phyloP scores from a whole-genome alignment of 805 yeast species.

The Candida anglica region DNA sequence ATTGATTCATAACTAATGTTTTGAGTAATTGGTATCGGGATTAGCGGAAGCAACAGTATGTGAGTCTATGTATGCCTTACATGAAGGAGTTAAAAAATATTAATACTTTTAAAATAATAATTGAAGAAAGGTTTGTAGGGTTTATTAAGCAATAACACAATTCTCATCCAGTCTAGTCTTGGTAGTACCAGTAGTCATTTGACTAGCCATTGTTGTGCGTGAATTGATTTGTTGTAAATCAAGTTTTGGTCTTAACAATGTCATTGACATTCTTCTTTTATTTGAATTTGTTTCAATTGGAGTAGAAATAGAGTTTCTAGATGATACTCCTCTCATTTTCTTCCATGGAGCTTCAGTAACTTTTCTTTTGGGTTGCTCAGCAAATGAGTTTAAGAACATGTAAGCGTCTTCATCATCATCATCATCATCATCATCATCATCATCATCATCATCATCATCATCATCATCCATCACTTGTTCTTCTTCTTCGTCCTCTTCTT shows the following conservation, averaged over 20 bases:
- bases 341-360: too few relatives aligned
- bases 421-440: constrained; percentile 3
- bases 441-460: constrained; percentile 1
- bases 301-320: too few relatives aligned
- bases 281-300: too few relatives aligned
- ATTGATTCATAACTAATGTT: too few relatives aligned
- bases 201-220: too few relatives aligned
- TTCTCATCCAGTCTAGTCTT: not conserved
- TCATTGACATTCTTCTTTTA: constrained; percentile 1
- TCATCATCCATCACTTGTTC: constrained; percentile 1
- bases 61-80: too few relatives aligned
- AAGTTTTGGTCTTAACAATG: not conserved
- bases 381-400: constrained; percentile 14
- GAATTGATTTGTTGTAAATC: not conserved
- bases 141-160: constrained; percentile 1
- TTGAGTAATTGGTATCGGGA: too few relatives aligned
- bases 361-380: too few relatives aligned
- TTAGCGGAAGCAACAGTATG: too few relatives aligned
- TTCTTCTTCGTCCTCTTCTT: not conserved
- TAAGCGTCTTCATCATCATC: constrained; percentile 13
- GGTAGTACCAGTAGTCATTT: too few relatives aligned
- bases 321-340: too few relatives aligned
- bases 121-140: not conserved
- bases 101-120: not conserved
- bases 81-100: not conserved